Conservation (phyloP, 2,329 filamentous ascomycete genomes). For the Paecilomyces fulvus region DNA sequence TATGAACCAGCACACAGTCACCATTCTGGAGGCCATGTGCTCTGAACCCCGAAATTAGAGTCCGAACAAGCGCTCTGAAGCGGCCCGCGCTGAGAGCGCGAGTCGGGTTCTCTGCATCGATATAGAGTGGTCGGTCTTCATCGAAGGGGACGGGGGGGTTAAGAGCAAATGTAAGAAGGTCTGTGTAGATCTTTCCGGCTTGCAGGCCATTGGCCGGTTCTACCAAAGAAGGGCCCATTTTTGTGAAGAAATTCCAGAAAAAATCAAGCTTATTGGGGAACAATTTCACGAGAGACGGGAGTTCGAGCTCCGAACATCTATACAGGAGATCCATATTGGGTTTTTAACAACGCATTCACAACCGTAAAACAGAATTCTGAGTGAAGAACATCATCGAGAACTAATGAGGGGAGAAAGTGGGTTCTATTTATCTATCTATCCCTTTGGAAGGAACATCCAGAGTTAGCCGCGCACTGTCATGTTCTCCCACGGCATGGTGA, state of each 20-base stretch:
- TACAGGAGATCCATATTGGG: not conserved
- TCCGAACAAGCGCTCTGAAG: slow-evolving; percentile 26
- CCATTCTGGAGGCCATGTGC: slow-evolving; percentile 29
- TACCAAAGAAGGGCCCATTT: slow-evolving; percentile 2
- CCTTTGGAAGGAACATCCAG: not conserved
- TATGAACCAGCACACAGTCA: slow-evolving; percentile 36
- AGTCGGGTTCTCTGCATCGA: slow-evolving; percentile 33
- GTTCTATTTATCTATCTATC: not conserved
- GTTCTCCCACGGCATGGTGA: not conserved
- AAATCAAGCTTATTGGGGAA: not conserved
- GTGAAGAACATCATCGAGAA: not conserved
- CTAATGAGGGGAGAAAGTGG: not conserved
- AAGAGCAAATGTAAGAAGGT: slow-evolving; percentile 37
- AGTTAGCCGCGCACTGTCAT: not conserved
- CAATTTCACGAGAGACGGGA: not conserved
- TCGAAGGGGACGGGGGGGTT: slow-evolving; percentile 26
- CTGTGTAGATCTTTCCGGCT: slow-evolving; percentile 17
- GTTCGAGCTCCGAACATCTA: not conserved
- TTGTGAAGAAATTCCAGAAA: not conserved
- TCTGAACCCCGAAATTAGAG: slow-evolving; percentile 33
- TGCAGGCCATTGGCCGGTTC: not conserved
- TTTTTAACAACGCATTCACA: not conserved
- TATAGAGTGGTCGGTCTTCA: slow-evolving; percentile 30
- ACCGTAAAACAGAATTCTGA: not conserved
- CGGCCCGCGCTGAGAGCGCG: slow-evolving; percentile 28